These are phyloP conservation scores for Globisporangium iwayamae DNA, from an alignment of 352 stramenopile species.

Conservation along the genomic window DNA sequence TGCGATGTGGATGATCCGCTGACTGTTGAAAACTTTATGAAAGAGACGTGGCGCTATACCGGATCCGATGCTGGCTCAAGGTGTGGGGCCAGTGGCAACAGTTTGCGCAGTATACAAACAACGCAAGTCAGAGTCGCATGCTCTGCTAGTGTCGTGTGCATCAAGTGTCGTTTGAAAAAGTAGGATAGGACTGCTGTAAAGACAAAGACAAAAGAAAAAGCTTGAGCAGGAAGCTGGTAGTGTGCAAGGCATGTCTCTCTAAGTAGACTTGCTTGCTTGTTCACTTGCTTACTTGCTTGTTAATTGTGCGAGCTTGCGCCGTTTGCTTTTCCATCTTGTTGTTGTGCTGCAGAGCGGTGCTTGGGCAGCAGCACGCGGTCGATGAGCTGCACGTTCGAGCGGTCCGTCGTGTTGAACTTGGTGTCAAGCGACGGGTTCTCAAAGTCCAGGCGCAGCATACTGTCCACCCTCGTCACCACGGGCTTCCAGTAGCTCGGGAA, in stretches of 20 bases:
- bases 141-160: too few species aligned
- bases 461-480: conserved; percentile 77
- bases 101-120: too few species aligned
- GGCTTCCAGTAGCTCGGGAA: conserved; percentile 82
- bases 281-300: not conserved
- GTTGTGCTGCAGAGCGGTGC: not conserved
- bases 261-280: not conserved
- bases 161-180: too few species aligned
- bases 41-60: conserved; percentile 1
- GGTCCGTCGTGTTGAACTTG: conserved; percentile 73
- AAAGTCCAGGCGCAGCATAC: conserved; percentile 82
- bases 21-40: conserved; percentile 9
- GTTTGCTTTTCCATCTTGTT: not conserved
- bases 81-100: too few species aligned
- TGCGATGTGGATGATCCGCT: not conserved
- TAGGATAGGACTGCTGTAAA: too few species aligned
- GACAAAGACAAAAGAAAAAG: too few species aligned
- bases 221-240: too few species aligned
- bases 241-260: too few species aligned
- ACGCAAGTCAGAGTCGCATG: too few species aligned
- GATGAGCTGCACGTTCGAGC: conserved; percentile 79
- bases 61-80: not conserved
- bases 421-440: conserved; percentile 73
- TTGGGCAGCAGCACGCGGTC: conserved; percentile 66
- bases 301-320: not conserved